Base-by-base conservation (phyloP, 2,329 filamentous ascomycete genomes). In the Aspergillus brasiliensis region DNA sequence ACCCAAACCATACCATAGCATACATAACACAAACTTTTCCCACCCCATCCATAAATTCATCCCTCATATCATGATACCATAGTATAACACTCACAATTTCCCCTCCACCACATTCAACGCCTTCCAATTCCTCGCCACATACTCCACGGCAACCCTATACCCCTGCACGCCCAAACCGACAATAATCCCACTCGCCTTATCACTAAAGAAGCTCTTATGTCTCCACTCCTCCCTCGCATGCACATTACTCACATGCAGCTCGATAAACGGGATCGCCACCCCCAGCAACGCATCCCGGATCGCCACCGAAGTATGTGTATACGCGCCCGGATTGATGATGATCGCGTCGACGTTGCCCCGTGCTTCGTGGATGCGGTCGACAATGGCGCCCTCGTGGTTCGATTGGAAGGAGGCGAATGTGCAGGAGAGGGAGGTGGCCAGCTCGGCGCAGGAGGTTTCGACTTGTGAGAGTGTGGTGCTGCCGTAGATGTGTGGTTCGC, bases 241-340 rank as follows among this genome's bases (percentile, higher is more conserved):
- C 2, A 92, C 84, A 73, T 93, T 93, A 57, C 82, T 87, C 34
- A 92, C 83, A 72, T 93, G 90, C n/a, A 92, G 75, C 77, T 94
- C 91, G 49, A 93, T 80, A 67, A 92, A 93, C 0, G 90, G 90
- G 21, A 92, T 86, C 6, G 80, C 81, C 0, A 91, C 87, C 3
- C 86, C 89, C 0, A 87, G 73, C 25, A 93, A 76, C 0, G 91
- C 90, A 73, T 93, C 91, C n/a, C 91, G 81, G 59, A 93, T 81
- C 0, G 87, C 89, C 1, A 93, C 87, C 68, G 86, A 90, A 0
- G 90, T 92, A 74, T 94, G 91, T 1, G 90, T 92, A 67, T 87
- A 87, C 0, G 84, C 91, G 2, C 86, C 91, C 0, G 90, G 86
- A 76, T 93, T 93, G 78, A 93, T 91, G 69, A 93, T 70, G 55